Base-by-base conservation (phyloP, 176 grass and related monocot genomes). In the Dendrocalamus sinicus region DNA sequence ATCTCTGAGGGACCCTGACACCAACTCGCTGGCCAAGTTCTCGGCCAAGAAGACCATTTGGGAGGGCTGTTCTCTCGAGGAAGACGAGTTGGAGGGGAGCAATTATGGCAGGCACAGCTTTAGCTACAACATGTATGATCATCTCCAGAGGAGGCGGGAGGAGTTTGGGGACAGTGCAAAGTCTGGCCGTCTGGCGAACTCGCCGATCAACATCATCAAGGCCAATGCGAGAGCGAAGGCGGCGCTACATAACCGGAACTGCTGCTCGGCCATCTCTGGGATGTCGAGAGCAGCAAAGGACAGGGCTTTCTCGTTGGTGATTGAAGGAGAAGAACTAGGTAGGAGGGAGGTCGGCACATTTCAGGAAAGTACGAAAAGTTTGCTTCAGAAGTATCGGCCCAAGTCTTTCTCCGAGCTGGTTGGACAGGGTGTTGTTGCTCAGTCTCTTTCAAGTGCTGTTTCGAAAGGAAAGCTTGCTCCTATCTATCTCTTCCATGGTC, bases 1-100 rank as follows among this genome's bases (percentile, higher is more conserved):
- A 82, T 98, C 95, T 48, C 84, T 98, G 73, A 90, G 95, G 89
- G 95, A 98, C 84, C 95, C 95, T 24, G 95, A 98, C 79, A 95
- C 95, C 48, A 98, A 93, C 82, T 98, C 95, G 3, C 89, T 98
- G 53, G 87, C 90, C 72, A 98, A 98, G 83, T 93, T 92, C 82
- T 86, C 94, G 1, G 89, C 94, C 1, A 94, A 93, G 66, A 95
- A 91, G 48, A 91, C 89, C 28, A 95, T 84, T 67, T 89, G 89
- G 57, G 93, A 93, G 54, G 83, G 88, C 19, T 85, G 77, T 60
- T 88, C 94, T 15, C 74, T 83, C 17, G 89, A 89, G 77, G 87
- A 91, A 48, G 79, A 80, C 1, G 86, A 77, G 23, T 67, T 75
- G 16, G 85, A 91, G 64, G 79, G 60, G 41, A 93, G 64, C 61